Conservation (phyloP, 306 rosid species). For the Rosa multiflora region DNA sequence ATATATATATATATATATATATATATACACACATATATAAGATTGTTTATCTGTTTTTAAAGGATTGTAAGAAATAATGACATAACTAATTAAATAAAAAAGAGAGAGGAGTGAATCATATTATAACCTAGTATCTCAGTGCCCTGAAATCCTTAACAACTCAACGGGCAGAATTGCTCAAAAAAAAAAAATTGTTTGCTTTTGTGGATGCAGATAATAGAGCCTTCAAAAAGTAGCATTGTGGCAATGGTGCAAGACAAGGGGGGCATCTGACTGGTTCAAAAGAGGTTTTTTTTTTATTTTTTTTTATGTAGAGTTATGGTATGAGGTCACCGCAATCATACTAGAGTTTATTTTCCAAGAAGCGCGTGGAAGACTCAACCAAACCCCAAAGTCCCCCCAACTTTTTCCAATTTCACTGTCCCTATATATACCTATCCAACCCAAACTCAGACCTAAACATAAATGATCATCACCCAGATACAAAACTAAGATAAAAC, state of each 20-base stretch:
- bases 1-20: too few species aligned
- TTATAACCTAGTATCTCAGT: too few species aligned
- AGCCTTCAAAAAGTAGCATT: too few species aligned
- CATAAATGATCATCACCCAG: not conserved
- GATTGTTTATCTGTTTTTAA: too few species aligned
- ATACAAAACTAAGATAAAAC: not conserved
- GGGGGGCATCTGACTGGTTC: constrained; percentile 43
- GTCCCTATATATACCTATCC: constrained; percentile 3
- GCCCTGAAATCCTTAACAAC: too few species aligned
- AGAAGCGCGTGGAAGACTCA: constrained; percentile 58
- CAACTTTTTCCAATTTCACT: constrained; percentile 36
- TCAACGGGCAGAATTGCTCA: too few species aligned
- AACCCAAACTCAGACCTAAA: not conserved
- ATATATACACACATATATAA: too few species aligned
- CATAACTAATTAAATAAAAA: too few species aligned
- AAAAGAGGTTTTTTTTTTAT: constrained; percentile 19
- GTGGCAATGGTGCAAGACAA: too few species aligned
- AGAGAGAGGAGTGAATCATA: too few species aligned
- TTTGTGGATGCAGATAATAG: not conserved
- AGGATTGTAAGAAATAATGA: too few species aligned
- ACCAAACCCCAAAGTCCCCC: constrained; percentile 8
- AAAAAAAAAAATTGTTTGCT: too few species aligned
- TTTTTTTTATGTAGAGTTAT: not conserved
- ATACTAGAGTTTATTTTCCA: constrained; percentile 15
- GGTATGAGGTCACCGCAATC: not conserved